These are phyloP conservation scores for Cruciata laevipes DNA, from an alignment of 257 asterid genomes.

Conservation along the genomic window DNA sequence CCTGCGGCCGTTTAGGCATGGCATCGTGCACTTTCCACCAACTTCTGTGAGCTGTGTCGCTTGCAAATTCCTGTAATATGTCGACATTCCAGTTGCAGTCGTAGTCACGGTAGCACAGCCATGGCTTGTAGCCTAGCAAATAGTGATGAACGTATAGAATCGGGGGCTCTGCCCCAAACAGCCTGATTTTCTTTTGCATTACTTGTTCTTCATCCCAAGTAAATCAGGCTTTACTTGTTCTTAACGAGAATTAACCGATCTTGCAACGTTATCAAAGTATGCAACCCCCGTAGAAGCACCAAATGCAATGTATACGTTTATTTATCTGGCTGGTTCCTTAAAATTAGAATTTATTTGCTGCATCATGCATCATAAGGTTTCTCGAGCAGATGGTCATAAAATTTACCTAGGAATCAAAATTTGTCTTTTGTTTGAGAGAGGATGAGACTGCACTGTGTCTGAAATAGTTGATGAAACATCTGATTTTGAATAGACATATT, in stretches of 20 bases:
- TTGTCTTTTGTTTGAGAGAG: too few species aligned
- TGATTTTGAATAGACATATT: not conserved
- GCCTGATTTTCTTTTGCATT: constrained; percentile 41
- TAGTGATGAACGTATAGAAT: constrained; percentile 71
- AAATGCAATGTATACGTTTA: constrained; percentile 33
- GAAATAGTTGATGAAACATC: too few species aligned
- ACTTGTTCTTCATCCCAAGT: constrained; percentile 65
- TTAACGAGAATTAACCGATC: too few species aligned
- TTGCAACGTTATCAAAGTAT: too few species aligned
- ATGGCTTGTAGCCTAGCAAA: constrained; percentile 77
- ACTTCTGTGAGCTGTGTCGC: constrained; percentile 67
- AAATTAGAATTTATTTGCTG: not conserved
- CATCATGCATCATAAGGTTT: not conserved
- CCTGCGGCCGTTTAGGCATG: constrained; percentile 48
- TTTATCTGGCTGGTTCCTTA: not conserved
- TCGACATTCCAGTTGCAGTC: constrained; percentile 93
- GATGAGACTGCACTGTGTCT: too few species aligned
- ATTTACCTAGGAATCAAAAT: not conserved
- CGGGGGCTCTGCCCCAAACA: constrained; percentile 78
- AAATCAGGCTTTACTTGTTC: too few species aligned
- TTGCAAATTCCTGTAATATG: constrained; percentile 68
- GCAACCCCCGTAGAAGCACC: too few species aligned
- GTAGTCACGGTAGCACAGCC: constrained; percentile 81
- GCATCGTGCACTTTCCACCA: constrained; percentile 93
- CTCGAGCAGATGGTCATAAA: not conserved